A percentile compares a stretch with the other conserved stretches of the same genome.
These are phyloP conservation scores for Gentiana macrophylla DNA, from an alignment of 257 asterid genomes.

Conservation along the genomic window DNA sequence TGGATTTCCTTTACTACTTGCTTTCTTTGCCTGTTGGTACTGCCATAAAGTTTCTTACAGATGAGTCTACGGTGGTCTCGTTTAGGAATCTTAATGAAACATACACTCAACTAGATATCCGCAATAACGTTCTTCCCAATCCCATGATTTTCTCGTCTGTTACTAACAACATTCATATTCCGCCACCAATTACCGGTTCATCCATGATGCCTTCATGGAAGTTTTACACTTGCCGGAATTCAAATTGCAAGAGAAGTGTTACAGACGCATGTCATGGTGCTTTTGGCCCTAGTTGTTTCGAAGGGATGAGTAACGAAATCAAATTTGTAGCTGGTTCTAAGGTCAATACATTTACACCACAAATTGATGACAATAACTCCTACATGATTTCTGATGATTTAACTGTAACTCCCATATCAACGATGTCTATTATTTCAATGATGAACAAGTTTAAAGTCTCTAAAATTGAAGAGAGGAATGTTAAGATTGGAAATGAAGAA, in stretches of 20 bases:
- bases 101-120: not conserved
- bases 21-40: slow-evolving; percentile 9
- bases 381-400: slow-evolving; percentile 11
- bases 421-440: not conserved
- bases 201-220: too few species aligned
- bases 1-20: slow-evolving; percentile 7
- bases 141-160: not conserved
- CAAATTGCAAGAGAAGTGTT: too few species aligned
- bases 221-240: too few species aligned
- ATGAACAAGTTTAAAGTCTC: slow-evolving; percentile 3
- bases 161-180: not conserved
- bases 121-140: not conserved
- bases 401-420: not conserved
- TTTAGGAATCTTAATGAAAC: not conserved
- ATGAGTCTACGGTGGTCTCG: not conserved
- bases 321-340: too few species aligned
- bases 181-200: not conserved
- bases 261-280: too few species aligned
- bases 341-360: too few species aligned
- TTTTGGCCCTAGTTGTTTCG: too few species aligned
- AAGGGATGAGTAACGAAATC: too few species aligned
- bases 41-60: slow-evolving; percentile 1
- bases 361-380: not conserved
- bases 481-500: not conserved
- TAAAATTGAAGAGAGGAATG: not conserved